Evolutionary conservation across 495 filamentous ascomycete species (phyloP).

Genomic region (Penicillium flavigenum): DNA sequence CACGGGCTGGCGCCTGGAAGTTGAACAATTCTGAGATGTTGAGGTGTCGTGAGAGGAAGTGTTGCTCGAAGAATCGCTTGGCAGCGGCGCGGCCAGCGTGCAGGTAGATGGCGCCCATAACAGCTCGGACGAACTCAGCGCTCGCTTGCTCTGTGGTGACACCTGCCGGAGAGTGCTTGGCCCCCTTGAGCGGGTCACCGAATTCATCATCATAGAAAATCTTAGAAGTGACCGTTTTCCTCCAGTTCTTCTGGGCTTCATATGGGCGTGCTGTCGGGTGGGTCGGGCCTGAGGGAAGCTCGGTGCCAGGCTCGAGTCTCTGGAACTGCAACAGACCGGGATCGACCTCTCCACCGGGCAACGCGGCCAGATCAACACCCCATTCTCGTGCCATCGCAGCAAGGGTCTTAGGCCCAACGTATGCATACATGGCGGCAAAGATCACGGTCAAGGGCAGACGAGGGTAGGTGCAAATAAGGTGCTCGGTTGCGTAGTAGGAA

Average conservation of each 20-base stretch:
- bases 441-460: constrained; percentile 82
- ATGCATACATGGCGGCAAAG: constrained; percentile 79
- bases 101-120: constrained; percentile 80
- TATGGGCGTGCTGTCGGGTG: constrained; percentile 39
- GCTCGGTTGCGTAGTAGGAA: constrained; percentile 82
- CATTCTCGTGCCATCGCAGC: constrained; percentile 71
- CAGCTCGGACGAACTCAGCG: constrained; percentile 72
- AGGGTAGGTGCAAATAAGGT: constrained; percentile 81
- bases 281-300: constrained; percentile 23
- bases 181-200: constrained; percentile 55
- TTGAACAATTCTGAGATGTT: constrained; percentile 73
- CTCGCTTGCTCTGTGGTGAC: constrained; percentile 50
- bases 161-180: constrained; percentile 22
- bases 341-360: constrained; percentile 87
- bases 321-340: constrained; percentile 87
- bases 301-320: constrained; percentile 56
- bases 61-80: constrained; percentile 76
- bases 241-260: constrained; percentile 55
- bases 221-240: constrained; percentile 66
- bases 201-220: constrained; percentile 79
- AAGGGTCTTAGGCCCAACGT: constrained; percentile 70
- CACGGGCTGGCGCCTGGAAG: constrained; percentile 78
- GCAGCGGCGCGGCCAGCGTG: constrained; percentile 68
- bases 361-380: constrained; percentile 83
- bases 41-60: constrained; percentile 78